These are phyloP conservation scores for Margaritispora aquatica DNA, from an alignment of 495 filamentous ascomycete genomes.

Conservation along the genomic window DNA sequence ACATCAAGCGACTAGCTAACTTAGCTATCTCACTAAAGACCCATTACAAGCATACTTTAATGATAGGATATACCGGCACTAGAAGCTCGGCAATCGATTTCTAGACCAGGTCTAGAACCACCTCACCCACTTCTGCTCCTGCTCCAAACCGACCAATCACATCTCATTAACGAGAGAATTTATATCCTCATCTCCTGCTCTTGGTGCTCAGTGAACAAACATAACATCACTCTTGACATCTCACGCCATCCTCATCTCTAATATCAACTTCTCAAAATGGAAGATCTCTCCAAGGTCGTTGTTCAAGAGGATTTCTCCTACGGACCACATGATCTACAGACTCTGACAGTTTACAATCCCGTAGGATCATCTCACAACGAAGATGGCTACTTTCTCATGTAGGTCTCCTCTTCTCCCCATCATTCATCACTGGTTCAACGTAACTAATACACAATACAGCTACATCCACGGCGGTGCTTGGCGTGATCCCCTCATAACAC, in stretches of 20 bases:
- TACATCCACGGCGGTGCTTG: constrained; percentile 88
- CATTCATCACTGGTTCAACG: no score
- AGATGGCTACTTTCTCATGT: constrained; percentile 1
- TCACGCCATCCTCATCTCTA: no score
- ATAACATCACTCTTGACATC: no score
- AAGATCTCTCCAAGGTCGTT: background rate
- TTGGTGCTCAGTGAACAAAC: background rate
- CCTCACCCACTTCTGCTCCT: background rate
- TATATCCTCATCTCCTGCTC: background rate
- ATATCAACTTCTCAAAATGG: background rate
- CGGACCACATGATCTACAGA: background rate
- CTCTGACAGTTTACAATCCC: background rate
- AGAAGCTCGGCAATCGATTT: no score
- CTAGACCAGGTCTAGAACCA: no score
- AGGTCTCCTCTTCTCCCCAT: background rate
- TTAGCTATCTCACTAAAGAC: no score
- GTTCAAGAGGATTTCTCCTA: constrained; percentile 1
- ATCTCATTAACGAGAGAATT: background rate
- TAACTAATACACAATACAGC: constrained; percentile 31
- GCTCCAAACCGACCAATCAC: background rate
- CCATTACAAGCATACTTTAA: no score
- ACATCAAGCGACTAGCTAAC: no score
- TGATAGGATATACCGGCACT: no score
- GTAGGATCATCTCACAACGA: background rate
- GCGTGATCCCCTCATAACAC: constrained; percentile 62